A percentile compares a stretch with the other conserved stretches of the same genome.
Evolutionary conservation across 192 early-diverging fungal species (phyloP).

Genomic region (Piromyces finnis): DNA sequence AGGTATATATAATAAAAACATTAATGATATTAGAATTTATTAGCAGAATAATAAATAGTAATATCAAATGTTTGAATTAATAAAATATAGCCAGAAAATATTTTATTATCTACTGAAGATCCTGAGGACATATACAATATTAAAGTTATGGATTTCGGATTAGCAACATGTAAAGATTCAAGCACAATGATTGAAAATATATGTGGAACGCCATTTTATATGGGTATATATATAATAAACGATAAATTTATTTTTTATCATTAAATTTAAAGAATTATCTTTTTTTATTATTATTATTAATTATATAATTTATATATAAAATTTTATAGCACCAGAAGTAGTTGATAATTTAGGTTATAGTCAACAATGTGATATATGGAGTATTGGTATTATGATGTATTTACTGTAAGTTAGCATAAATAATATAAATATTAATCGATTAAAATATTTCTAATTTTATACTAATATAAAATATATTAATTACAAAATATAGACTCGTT

Average conservation of each 20-base stretch:
- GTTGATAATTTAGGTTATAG: slow-evolving; percentile 26
- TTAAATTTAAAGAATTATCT: too few species aligned
- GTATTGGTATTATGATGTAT: slow-evolving; percentile 30
- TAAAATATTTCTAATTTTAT: too few species aligned
- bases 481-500: slow-evolving; percentile 9
- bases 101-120: slow-evolving; percentile 8
- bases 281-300: too few species aligned
- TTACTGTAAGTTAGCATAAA: slow-evolving; percentile 19
- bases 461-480: too few species aligned
- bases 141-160: slow-evolving; percentile 24
- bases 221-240: slow-evolving; percentile 12
- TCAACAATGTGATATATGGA: slow-evolving; percentile 30
- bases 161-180: slow-evolving; percentile 19
- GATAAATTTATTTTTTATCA: too few species aligned
- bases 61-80: too few species aligned
- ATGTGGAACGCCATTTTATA: slow-evolving; percentile 22
- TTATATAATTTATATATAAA: too few species aligned
- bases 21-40: too few species aligned
- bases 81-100: slow-evolving; percentile 9
- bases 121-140: slow-evolving; percentile 19
- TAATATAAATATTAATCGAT: too few species aligned
- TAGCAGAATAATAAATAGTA: too few species aligned
- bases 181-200: slow-evolving; percentile 12
- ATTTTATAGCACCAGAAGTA: slow-evolving; percentile 29
- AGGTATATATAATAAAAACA: too few species aligned